These are phyloP conservation scores for Phaseolus lunatus DNA, from an alignment of 306 rosid species.

Conservation along the genomic window DNA sequence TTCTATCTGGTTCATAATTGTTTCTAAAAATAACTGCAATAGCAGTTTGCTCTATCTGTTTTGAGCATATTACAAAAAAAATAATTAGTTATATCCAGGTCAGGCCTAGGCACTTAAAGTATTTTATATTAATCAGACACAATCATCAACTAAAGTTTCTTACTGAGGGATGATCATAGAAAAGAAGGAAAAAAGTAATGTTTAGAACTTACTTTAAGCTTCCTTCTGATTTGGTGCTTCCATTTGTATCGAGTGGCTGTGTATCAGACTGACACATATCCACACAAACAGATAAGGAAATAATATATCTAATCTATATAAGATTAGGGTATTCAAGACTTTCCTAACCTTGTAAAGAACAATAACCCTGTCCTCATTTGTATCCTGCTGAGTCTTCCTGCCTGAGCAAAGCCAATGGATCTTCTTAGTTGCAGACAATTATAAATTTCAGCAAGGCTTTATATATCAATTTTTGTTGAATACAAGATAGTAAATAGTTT, in stretches of 20 bases:
- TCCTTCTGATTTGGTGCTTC: conserved; percentile 60
- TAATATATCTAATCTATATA: conserved; percentile 6
- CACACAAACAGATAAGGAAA: conserved; percentile 49
- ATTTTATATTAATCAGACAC: neutral
- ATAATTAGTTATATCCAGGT: conserved; percentile 11
- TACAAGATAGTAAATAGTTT: conserved; percentile 27
- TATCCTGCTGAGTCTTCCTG: conserved; percentile 59
- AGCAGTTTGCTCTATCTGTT: conserved; percentile 1
- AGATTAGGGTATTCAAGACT: conserved; percentile 39
- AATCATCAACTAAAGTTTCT: conserved; percentile 18
- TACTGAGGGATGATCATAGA: neutral
- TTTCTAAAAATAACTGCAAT: neutral
- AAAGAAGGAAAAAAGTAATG: conserved; percentile 20
- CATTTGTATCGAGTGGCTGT: conserved; percentile 66
- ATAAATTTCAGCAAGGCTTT: conserved; percentile 34
- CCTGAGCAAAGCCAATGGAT: conserved; percentile 53
- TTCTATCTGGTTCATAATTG: neutral
- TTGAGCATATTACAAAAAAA: neutral
- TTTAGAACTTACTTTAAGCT: conserved; percentile 74
- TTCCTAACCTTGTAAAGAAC: conserved; percentile 78
- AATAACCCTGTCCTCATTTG: conserved; percentile 75
- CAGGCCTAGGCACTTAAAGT: conserved; percentile 9
- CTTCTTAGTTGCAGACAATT: conserved; percentile 43
- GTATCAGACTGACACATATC: conserved; percentile 62
- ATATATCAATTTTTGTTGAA: neutral